These are phyloP conservation scores for Phytopythium sindhum DNA, from an alignment of 352 stramenopile species.

Conservation along the genomic window DNA sequence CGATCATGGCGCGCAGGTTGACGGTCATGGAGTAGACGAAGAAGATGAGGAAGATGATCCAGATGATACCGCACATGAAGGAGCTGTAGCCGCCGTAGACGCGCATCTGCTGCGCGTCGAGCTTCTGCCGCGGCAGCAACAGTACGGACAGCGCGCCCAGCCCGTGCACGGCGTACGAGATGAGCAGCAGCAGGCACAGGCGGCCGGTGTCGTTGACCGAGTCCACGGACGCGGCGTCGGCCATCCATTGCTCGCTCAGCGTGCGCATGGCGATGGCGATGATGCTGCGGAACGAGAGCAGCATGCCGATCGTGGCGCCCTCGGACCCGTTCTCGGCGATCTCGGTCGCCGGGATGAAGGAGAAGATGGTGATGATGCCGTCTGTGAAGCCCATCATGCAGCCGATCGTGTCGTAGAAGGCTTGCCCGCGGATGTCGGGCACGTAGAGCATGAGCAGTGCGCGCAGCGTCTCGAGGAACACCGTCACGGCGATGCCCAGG, in stretches of 20 bases:
- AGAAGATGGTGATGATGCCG: constrained; percentile 69
- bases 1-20: constrained; percentile 38
- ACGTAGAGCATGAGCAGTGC: constrained; percentile 64
- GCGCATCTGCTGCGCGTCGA: constrained; percentile 62
- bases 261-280: constrained; percentile 55
- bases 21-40: constrained; percentile 56
- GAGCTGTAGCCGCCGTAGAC: constrained; percentile 62
- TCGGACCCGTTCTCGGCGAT: constrained; percentile 72
- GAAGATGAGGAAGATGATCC: constrained; percentile 54
- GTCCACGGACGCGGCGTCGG: constrained; percentile 22
- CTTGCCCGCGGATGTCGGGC: constrained; percentile 25
- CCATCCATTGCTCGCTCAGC: constrained; percentile 49
- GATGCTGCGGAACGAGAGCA: constrained; percentile 57
- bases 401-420: constrained; percentile 50
- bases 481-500: constrained; percentile 36
- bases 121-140: constrained; percentile 54
- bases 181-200: constrained; percentile 37
- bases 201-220: constrained; percentile 21
- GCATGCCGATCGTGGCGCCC: constrained; percentile 59
- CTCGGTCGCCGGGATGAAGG: constrained; percentile 57
- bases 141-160: constrained; percentile 49
- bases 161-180: constrained; percentile 53
- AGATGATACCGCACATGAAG: constrained; percentile 42
- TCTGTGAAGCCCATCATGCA: constrained; percentile 56
- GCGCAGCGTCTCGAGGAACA: constrained; percentile 47